A percentile compares a stretch with the other conserved stretches of the same genome.
phyloP scores from a whole-genome alignment of 192 early-diverging fungal species.

The Rhizoclosmatium sp. region DNA sequence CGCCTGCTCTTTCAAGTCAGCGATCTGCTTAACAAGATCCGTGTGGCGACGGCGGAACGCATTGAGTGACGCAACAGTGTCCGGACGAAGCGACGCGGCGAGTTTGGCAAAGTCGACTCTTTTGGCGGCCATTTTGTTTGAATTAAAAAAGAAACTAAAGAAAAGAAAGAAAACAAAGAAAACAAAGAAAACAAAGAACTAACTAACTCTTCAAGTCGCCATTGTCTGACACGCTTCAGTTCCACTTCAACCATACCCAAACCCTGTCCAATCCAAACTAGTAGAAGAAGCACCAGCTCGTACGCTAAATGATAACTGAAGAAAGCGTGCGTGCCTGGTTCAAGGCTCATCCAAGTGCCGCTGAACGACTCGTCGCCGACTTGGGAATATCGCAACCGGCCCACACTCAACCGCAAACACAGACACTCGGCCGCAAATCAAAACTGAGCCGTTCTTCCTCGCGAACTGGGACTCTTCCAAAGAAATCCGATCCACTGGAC shows the following conservation, averaged over 20 bases:
- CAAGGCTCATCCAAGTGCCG: not conserved
- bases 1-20: constrained; percentile 83
- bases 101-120: constrained; percentile 92
- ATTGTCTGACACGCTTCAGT: too few relatives aligned
- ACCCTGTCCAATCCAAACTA: too few relatives aligned
- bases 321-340: constrained; percentile 5
- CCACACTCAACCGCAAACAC: not conserved
- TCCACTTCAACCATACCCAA: too few relatives aligned
- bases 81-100: constrained; percentile 82
- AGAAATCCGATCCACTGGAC: not conserved
- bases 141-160: too few relatives aligned
- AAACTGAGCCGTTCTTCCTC: not conserved
- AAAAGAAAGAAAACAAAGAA: too few relatives aligned
- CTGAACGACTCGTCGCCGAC: not conserved
- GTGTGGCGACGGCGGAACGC: constrained; percentile 96
- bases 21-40: constrained; percentile 83
- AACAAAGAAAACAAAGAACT: too few relatives aligned
- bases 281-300: too few relatives aligned
- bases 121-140: constrained; percentile 48
- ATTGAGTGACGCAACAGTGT: constrained; percentile 83
- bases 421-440: not conserved
- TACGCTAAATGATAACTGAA: not conserved
- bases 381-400: not conserved
- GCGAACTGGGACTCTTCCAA: not conserved
- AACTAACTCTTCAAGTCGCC: too few relatives aligned